phyloP scores from a whole-genome alignment of 2,329 filamentous ascomycete genomes.

The Fonsecaea pugnacius region DNA sequence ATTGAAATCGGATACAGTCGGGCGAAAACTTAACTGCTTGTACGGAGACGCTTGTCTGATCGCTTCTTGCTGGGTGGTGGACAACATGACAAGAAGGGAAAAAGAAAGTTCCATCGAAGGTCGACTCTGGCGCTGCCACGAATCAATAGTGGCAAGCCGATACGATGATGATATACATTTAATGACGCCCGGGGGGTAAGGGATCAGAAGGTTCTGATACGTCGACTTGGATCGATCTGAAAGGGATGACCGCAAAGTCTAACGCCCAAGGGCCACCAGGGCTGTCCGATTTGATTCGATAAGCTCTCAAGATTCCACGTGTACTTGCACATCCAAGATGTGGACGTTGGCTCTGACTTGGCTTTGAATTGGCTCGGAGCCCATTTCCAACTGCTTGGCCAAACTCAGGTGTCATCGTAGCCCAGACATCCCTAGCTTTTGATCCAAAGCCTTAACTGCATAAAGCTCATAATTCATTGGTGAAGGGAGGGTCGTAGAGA shows the following conservation, averaged over 20 bases:
- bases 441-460: background rate
- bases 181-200: constrained; percentile 7
- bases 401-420: constrained; percentile 6
- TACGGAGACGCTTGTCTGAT: background rate
- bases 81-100: background rate
- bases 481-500: background rate
- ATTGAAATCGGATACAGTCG: background rate
- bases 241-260: constrained; percentile 4
- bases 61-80: background rate
- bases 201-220: constrained; percentile 26
- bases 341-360: background rate
- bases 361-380: background rate
- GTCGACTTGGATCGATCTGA: constrained; percentile 14
- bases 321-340: background rate
- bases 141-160: constrained; percentile 21
- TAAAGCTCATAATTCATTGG: background rate
- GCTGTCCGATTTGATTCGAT: constrained; percentile 5
- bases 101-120: background rate
- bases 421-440: constrained; percentile 1
- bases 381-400: background rate
- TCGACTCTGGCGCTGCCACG: background rate
- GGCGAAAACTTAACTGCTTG: background rate
- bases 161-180: constrained; percentile 15
- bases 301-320: constrained; percentile 16
- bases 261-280: background rate